phyloP scores from a whole-genome alignment of 2,329 filamentous ascomycete species.

The Stagonosporopsis cucurbitacearum region DNA sequence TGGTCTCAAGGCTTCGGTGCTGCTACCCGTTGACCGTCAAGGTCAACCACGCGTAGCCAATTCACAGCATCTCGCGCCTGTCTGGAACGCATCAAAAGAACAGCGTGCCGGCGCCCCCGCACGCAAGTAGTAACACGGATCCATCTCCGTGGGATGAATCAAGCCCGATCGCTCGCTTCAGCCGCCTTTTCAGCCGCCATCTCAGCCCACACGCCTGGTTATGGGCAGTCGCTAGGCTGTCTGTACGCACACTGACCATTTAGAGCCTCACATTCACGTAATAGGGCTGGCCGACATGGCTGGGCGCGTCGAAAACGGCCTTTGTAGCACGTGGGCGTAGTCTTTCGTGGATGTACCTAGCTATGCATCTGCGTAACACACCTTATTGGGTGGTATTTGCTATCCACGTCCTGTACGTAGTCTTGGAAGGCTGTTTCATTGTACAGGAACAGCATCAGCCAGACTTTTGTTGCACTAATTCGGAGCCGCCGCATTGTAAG shows the following conservation, averaged over 20 bases:
- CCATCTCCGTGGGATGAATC: slow-evolving; percentile 7
- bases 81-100: neutral
- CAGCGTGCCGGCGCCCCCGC: slow-evolving; percentile 6
- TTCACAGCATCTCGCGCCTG: neutral
- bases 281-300: slow-evolving; percentile 14
- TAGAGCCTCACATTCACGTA: slow-evolving; percentile 6
- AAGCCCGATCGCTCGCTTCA: slow-evolving; percentile 18
- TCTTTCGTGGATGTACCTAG: slow-evolving; percentile 6
- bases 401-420: slow-evolving; percentile 5
- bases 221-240: neutral
- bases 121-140: neutral
- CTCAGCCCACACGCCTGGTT: slow-evolving; percentile 16
- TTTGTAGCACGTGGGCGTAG: slow-evolving; percentile 10
- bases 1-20: neutral
- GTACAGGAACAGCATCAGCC: slow-evolving; percentile 7
- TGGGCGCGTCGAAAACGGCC: slow-evolving; percentile 10
- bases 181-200: slow-evolving; percentile 9
- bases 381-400: slow-evolving; percentile 16
- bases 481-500: slow-evolving; percentile 14
- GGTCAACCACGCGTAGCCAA: slow-evolving; percentile 1
- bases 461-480: slow-evolving; percentile 9
- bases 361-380: slow-evolving; percentile 14
- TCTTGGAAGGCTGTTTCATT: slow-evolving; percentile 6
- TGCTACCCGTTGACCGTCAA: slow-evolving; percentile 3
- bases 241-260: slow-evolving; percentile 1